Evolutionary conservation across 192 early-diverging fungal genomes (phyloP), one percentile per base, ranked within the genome.

Genomic region (Coemansia sp.): DNA sequence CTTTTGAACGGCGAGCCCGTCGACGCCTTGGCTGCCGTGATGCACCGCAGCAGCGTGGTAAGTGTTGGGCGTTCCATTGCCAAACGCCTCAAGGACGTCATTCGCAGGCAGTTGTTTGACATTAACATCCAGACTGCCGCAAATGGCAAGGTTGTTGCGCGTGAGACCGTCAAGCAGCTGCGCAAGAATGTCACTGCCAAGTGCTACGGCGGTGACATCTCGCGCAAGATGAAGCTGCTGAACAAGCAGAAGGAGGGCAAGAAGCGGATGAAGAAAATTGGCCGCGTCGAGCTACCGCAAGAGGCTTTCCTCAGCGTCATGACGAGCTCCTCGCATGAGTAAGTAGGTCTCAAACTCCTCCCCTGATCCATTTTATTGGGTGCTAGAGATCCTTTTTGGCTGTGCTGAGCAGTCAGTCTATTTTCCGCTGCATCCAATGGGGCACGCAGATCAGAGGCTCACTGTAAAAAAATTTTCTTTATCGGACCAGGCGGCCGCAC

Each of bases 151-250:
- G 74, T 99, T 56, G 87, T 97, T 43, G 90, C 94, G 6, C 75
- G 95, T 38, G 97, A 98, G 70, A 91, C 90, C 66, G 79, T 99
- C 65, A 85, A 85, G 58, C 92, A 96, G 14, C 67, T 94, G 34
- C 87, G 95, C 18, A 99, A 99, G 73, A 93, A 99, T 73, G 97
- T 99, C 43, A 96, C 92, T 34, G 95, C 95, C 20, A 99, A 97
- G 83, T 95, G 92, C 67, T 99, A 99, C 69, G 95, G 97, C 23
- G 97, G 97, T 20, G 97, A 99, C 83, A 88, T 95, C 15, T 93
- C 95, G 2, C 88, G 97, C 26, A 97, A 95, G 79, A 99, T 98
- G 97, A 99, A 99, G 82, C 86, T 99, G 49, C 73, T 99, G 64
- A 90, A 96, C 58, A 92, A 92, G 62, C 94, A 96, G 83, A 97